Base-by-base conservation (phyloP, 2,329 filamentous ascomycete species). In the Exophiala bonariae region DNA sequence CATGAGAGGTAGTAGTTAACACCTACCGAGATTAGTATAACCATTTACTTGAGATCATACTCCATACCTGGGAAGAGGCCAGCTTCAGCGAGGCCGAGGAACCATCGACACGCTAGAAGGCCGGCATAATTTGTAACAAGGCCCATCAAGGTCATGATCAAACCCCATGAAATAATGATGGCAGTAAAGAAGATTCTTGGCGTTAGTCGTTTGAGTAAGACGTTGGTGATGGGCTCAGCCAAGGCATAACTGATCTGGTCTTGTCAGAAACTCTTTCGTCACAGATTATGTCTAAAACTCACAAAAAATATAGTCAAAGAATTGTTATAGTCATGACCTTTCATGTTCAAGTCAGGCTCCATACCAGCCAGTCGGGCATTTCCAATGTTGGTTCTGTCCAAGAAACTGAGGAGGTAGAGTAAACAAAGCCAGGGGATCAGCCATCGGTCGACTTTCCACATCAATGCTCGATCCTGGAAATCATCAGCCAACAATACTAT, bases 241-340 rank as follows among this genome's bases (percentile, higher is more conserved):
- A 90, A 68, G 2, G 87, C 78, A 63, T 96, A 96, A 1, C 86
- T 89, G 41, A 95, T 76, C 71, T 95, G n/a, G 35, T 6, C 23
- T 6, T 26, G 23, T 26, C 6, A 26, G n/a, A 8, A 16, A 95
- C 71, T 95, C 93, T 57, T 93, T 22, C 36, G 19, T 16, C 14
- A 22, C 22, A 39, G 17, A 23, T 14, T 10, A 16, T 14, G 13
- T 34, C 17, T 14, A 7, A 8, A 36, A 33, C 48, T 28, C 10
- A 55, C 74, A 56, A 77, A 76, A 59, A 79, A 80, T 57, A 95
- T 85, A 31, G 86, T 87, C 5, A 95, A 75, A 0, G 83, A 79
- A 28, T 41, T 43, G 17, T 57, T 54, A 30, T 55, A 58, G 26
- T 56, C 47, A 11, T 45, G 33, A 26, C 48, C 48, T 2, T 52